phyloP scores from a whole-genome alignment of 1,139 yeast genomes.

The Lodderomyces elongisporus region DNA sequence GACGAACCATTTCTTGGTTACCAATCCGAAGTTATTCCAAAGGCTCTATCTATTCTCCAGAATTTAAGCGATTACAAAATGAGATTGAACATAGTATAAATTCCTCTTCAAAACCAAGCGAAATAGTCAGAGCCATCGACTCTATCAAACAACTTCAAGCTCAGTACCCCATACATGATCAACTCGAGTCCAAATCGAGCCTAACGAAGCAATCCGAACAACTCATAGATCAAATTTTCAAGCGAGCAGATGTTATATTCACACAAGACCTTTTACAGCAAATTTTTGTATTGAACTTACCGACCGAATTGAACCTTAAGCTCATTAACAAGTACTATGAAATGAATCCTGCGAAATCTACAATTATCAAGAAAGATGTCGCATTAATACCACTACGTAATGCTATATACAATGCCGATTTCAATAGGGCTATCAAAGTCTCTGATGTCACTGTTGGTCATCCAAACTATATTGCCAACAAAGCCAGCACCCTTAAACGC shows the following conservation, averaged over 20 bases:
- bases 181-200: slow-evolving; percentile 12
- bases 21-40: too few relatives aligned
- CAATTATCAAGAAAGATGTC: slow-evolving; percentile 34
- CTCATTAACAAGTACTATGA: slow-evolving; percentile 33
- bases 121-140: slow-evolving; percentile 15
- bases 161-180: slow-evolving; percentile 12
- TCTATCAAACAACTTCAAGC: slow-evolving; percentile 20
- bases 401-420: slow-evolving; percentile 55
- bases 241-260: slow-evolving; percentile 17
- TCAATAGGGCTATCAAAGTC: slow-evolving; percentile 51
- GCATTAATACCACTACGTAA: slow-evolving; percentile 62
- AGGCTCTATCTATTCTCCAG: neutral
- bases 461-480: slow-evolving; percentile 37
- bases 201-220: slow-evolving; percentile 16
- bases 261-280: slow-evolving; percentile 21
- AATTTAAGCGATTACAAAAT: neutral
- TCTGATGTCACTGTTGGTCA: slow-evolving; percentile 63
- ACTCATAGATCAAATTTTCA: slow-evolving; percentile 17
- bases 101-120: neutral
- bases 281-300: slow-evolving; percentile 32
- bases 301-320: slow-evolving; percentile 24
- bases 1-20: too few relatives aligned
- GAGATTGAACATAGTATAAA: neutral
- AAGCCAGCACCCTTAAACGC: slow-evolving; percentile 23
- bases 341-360: slow-evolving; percentile 24